These are phyloP conservation scores for Aspergillus fructus DNA, from an alignment of 2,329 filamentous ascomycete species.

Conservation along the genomic window DNA sequence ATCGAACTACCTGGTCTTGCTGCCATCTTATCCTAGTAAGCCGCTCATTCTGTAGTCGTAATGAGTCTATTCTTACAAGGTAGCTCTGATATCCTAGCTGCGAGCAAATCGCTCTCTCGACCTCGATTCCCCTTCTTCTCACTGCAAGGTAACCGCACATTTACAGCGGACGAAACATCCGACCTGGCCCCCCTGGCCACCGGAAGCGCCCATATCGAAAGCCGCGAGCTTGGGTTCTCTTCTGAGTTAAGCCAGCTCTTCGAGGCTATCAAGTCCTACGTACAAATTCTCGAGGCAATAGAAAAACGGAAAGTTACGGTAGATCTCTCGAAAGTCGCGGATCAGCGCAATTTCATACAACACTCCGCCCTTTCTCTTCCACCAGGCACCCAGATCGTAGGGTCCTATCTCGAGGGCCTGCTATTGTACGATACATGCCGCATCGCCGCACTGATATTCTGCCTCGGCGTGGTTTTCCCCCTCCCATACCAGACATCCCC, in stretches of 20 bases:
- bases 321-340: not conserved
- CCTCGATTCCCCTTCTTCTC: not conserved
- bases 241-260: not conserved
- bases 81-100: not conserved
- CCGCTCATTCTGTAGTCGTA: too few relatives aligned
- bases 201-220: not conserved
- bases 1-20: not conserved
- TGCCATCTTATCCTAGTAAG: not conserved
- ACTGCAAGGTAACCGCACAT: not conserved
- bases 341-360: not conserved
- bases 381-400: not conserved
- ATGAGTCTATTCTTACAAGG: too few relatives aligned
- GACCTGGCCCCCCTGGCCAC: not conserved
- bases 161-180: not conserved
- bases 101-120: not conserved
- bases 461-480: not conserved
- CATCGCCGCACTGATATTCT: not conserved
- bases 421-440: not conserved
- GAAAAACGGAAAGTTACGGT: not conserved
- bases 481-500: not conserved
- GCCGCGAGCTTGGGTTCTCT: not conserved
- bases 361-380: not conserved
- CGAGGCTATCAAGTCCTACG: not conserved
- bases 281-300: not conserved
- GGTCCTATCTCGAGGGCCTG: not conserved